Evolutionary conservation across 768 basidiomycete species (phyloP).

Genomic region (Boletus edulis): DNA sequence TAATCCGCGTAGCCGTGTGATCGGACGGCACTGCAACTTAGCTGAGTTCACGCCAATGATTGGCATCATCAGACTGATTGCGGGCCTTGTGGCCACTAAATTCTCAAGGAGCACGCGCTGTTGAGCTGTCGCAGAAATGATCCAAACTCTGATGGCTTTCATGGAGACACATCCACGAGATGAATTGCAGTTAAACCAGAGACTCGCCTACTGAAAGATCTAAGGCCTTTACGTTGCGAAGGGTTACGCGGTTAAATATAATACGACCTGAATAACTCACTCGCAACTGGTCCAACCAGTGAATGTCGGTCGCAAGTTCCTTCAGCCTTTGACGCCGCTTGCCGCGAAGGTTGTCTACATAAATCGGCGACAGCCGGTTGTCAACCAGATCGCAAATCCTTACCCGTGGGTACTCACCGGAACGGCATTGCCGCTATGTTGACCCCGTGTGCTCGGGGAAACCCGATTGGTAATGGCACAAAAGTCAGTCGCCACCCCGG

Average conservation of each 20-base stretch:
- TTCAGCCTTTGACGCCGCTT: conserved; percentile 7
- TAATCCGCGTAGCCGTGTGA: conserved; percentile 15
- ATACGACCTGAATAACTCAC: neutral
- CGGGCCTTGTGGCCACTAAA: neutral
- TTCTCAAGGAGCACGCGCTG: neutral
- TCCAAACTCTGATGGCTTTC: neutral
- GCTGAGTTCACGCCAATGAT: neutral
- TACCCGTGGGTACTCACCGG: neutral
- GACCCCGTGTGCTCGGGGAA: neutral
- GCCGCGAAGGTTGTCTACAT: neutral
- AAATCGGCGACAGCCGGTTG: conserved; percentile 1
- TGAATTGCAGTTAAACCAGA: neutral
- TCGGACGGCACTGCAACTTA: neutral
- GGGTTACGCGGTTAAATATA: conserved; percentile 1
- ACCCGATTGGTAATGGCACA: neutral
- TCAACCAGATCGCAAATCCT: conserved; percentile 1
- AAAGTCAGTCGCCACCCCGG: neutral
- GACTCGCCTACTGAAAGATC: neutral
- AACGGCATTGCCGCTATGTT: too few relatives aligned
- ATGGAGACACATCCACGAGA: neutral
- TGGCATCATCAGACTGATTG: too few relatives aligned
- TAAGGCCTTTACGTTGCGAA: neutral
- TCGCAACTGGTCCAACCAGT: neutral
- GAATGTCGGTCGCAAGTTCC: neutral
- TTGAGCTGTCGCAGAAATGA: neutral